Evolutionary conservation across 331 rosid genomes (phyloP).

Genomic region (Ulmus americana): DNA sequence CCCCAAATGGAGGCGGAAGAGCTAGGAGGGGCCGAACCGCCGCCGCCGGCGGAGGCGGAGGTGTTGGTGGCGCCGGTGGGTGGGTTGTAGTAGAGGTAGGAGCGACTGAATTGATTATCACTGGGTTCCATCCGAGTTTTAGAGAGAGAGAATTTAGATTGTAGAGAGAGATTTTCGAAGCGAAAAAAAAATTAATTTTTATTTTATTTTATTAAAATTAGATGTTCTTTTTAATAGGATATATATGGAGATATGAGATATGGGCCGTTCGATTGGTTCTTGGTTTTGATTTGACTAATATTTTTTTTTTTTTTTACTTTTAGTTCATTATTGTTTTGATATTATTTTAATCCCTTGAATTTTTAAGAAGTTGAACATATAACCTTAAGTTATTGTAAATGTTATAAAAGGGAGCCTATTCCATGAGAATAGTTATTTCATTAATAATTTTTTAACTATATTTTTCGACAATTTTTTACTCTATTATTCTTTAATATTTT

Average conservation of each 20-base stretch:
- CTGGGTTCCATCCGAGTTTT: conserved; percentile 67
- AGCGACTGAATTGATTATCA: conserved; percentile 81
- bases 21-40: conserved; percentile 26
- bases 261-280: conserved; percentile 31
- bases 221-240: neutral
- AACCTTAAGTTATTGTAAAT: too few species aligned
- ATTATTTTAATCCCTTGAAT: too few species aligned
- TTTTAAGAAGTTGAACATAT: too few species aligned
- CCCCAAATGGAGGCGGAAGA: too few species aligned
- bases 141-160: conserved; percentile 24
- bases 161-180: conserved; percentile 35
- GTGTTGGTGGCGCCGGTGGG: conserved; percentile 20
- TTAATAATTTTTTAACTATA: too few species aligned
- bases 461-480: too few species aligned
- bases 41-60: conserved; percentile 22
- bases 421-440: too few species aligned
- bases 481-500: too few species aligned
- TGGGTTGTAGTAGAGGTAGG: conserved; percentile 51
- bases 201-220: conserved; percentile 14
- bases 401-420: too few species aligned
- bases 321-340: neutral
- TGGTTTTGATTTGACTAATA: conserved; percentile 6
- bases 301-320: conserved; percentile 6
- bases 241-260: neutral
- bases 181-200: conserved; percentile 17